These are phyloP conservation scores for Tuber borchii DNA, from an alignment of 495 filamentous ascomycete species.

Conservation along the genomic window DNA sequence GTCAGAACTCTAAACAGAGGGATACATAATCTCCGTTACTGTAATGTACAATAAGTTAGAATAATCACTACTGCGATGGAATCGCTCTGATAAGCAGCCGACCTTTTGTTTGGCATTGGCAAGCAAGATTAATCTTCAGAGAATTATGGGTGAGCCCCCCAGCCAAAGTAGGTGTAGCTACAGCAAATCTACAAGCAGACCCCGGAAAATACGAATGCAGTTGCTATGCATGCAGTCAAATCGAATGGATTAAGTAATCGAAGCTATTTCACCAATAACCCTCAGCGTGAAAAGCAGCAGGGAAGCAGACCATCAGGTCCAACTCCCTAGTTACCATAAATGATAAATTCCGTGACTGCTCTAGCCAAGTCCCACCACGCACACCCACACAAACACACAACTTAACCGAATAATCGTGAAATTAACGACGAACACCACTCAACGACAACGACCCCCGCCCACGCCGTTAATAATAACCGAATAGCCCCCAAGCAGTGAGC, in stretches of 20 bases:
- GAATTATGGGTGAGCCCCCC: not conserved
- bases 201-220: not conserved
- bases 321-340: not conserved
- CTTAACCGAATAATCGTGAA: not conserved
- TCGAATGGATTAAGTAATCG: not conserved
- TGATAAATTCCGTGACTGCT: not conserved
- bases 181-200: not conserved
- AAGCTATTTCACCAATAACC: not conserved
- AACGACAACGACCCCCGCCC: constrained; percentile 19
- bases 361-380: constrained; percentile 8
- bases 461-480: constrained; percentile 11
- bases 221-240: not conserved
- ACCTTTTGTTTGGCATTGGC: not conserved
- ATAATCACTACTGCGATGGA: not conserved
- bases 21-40: not conserved
- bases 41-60: not conserved
- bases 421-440: constrained; percentile 2
- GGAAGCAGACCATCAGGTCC: not conserved
- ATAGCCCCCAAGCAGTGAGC: constrained; percentile 16
- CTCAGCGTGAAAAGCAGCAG: not conserved
- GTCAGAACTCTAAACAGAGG: constrained; percentile 1
- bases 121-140: not conserved
- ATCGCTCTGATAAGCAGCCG: not conserved
- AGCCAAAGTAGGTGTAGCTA: not conserved
- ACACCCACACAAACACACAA: not conserved